Base-by-base conservation (phyloP, 495 filamentous ascomycete species). In the Ascobolus immersus region DNA sequence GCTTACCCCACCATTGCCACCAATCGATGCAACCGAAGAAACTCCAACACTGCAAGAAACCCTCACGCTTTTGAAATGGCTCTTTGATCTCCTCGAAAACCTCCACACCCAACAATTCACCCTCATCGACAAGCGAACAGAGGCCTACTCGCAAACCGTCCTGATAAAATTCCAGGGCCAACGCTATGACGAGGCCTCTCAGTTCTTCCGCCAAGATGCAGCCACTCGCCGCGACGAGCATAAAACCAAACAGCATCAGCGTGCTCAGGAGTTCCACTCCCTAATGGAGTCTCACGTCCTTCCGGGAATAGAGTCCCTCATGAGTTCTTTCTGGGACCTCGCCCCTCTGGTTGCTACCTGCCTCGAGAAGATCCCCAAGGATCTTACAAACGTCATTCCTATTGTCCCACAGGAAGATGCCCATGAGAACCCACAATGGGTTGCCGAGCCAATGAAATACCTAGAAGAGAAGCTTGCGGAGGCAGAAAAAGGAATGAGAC, bases 281-380 rank as follows among this genome's bases (percentile, higher is more conserved):
- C 67, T 84, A 12, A 70, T 93, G 19, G 81, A 92, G 51, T 63
- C 68, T 45, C 86, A 84, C 34, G 79, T 89, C 17, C 64, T 67
- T 2, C 70, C 80, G 3, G 86, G 82, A 3, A 78, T 94, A 11
- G 84, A 93, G 49, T 63, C 75, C 20, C 89, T 93, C 50, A 63
- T 92, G 0, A 75, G 69, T 11, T 80, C 80, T 3, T 96, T 93
- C 55, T 96, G 86, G 86, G 89, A 96, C 45, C 90, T 94, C 41
- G 86, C 81, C 0, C 89, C 89, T 1, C 62, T 67, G 1, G 62
- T 96, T 0, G 59, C 71, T 7, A 61, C 68, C 1, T 52, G 92
- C 14, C 63, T 82, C 4, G 73, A 86, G 42, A 74, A 73, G 44
- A 66, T 93, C 11, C 82, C 80, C 0, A 43, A 52, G 4, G 38